Evolutionary conservation across 2,329 filamentous ascomycete genomes (phyloP), one percentile per base, ranked within the genome.

Genomic region (Ramularia endophylla): DNA sequence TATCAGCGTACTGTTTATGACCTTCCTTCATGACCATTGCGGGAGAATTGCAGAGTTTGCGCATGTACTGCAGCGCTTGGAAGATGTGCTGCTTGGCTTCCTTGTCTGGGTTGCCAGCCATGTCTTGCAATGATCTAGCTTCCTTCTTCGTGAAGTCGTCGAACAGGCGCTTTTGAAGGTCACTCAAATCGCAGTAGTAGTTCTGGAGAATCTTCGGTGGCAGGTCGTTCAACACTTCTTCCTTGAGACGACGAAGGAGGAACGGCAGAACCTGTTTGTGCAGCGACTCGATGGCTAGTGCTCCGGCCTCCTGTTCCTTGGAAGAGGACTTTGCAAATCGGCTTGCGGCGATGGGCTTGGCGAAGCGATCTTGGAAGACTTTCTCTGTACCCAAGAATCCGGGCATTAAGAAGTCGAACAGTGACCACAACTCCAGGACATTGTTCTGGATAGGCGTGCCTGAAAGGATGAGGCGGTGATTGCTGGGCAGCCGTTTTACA

Each of bases 381-480:
- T 94, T 95, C 61, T 98, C 92, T 0, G 83, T 87, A 22, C 92
- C 92, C 6, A 98, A 73, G 71, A 98, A 98, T 2, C 92, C 94
- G 3, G 94, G 92, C 92, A 98, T 98, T 46, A 98, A 73, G 69
- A 98, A 98, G 66, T 98, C 92, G 60, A 98, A 98, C 4, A 98
- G 74, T 0, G 90, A 97, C 90, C 90, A 98, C 3, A 98, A 73
- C 62, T 98, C 90, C 36, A 98, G 69, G 2, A 98, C 90, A 52
- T 97, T 97, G 65, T 97, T 97, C 64, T 97, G 90, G 51, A 97
- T 97, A 0, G 92, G 92, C 2, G 92, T 98, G 29, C 92, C 92
- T 0, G 92, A 98, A 4, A 98, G 77, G 53, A 98, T 98, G 36
- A 98, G 75, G 15, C 92, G 85, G 61, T 98, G 94, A 55, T 98